These are phyloP conservation scores for Magnusiomyces paraingens DNA, from an alignment of 1,139 yeast species.

Conservation along the genomic window DNA sequence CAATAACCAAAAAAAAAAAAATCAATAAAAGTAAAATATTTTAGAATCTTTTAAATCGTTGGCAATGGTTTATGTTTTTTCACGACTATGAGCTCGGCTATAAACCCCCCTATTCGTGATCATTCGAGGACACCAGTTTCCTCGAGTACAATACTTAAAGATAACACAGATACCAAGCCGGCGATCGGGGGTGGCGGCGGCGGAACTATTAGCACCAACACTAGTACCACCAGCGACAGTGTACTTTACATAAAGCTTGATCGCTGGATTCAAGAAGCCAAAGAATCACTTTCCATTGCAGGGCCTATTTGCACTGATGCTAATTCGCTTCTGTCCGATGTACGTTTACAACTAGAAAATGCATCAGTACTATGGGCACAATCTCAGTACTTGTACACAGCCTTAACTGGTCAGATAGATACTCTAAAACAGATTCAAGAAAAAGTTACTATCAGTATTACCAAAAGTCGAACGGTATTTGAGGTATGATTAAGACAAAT, in stretches of 20 bases:
- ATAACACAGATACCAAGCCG: too few relatives aligned
- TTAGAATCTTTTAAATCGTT: too few relatives aligned
- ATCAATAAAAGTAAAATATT: too few relatives aligned
- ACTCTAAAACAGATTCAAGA: constrained; percentile 20
- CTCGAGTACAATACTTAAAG: too few relatives aligned
- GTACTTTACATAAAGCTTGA: neutral
- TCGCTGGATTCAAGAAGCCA: constrained; percentile 31
- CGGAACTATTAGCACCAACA: neutral
- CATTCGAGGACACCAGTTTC: too few relatives aligned
- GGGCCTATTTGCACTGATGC: constrained; percentile 36
- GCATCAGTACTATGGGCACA: constrained; percentile 34
- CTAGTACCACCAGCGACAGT: neutral
- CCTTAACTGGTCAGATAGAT: constrained; percentile 30
- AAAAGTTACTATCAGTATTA: constrained; percentile 20
- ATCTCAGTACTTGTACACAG: constrained; percentile 28
- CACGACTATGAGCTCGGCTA: too few relatives aligned
- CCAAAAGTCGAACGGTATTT: constrained; percentile 11
- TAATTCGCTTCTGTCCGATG: constrained; percentile 27
- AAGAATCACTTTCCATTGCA: constrained; percentile 32
- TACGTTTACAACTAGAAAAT: constrained; percentile 28
- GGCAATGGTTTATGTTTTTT: too few relatives aligned
- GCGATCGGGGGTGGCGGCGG: too few relatives aligned
- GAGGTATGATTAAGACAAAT: neutral
- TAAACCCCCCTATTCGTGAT: too few relatives aligned
- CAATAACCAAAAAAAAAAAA: too few relatives aligned